Evolutionary conservation across 768 basidiomycete genomes (phyloP).

Genomic region (Boletus fagicola): DNA sequence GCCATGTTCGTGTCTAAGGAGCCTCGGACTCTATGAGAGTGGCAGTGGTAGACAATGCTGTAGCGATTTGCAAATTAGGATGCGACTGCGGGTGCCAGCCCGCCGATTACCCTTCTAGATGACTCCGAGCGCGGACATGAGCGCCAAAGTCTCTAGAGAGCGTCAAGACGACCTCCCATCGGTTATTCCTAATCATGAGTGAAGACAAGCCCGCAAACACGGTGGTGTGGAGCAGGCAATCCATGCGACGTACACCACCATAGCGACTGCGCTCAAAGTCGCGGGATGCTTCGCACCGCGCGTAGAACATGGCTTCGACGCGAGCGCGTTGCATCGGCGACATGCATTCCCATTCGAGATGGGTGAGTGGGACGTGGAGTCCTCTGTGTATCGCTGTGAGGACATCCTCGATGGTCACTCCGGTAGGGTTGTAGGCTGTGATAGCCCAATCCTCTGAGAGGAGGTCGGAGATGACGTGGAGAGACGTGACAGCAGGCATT

Average conservation of each 20-base stretch:
- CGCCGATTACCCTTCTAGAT: background rate
- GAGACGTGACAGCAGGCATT: slow-evolving; percentile 35
- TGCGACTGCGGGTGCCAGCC: background rate
- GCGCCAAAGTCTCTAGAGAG: slow-evolving; percentile 37
- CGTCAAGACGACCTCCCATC: slow-evolving; percentile 45
- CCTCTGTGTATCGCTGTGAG: slow-evolving; percentile 44
- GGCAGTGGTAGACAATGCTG: slow-evolving; percentile 1
- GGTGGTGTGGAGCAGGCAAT: slow-evolving; percentile 48
- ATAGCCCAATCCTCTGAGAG: slow-evolving; percentile 45
- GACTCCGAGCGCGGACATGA: background rate
- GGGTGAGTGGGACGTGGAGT: slow-evolving; percentile 38
- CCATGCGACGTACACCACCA: slow-evolving; percentile 46
- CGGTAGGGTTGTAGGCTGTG: slow-evolving; percentile 38
- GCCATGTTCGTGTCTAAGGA: background rate
- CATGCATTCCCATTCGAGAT: slow-evolving; percentile 43
- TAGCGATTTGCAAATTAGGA: background rate
- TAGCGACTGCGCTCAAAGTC: slow-evolving; percentile 36
- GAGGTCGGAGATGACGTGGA: slow-evolving; percentile 48
- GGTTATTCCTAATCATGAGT: slow-evolving; percentile 35
- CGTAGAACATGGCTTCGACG: slow-evolving; percentile 42
- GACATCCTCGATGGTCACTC: slow-evolving; percentile 54
- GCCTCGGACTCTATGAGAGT: background rate
- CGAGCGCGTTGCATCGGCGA: slow-evolving; percentile 42
- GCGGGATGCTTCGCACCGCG: slow-evolving; percentile 42
- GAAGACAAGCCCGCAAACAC: slow-evolving; percentile 52